Base-by-base conservation (phyloP, 129 eudicot genomes). In the Mikania micrantha region DNA sequence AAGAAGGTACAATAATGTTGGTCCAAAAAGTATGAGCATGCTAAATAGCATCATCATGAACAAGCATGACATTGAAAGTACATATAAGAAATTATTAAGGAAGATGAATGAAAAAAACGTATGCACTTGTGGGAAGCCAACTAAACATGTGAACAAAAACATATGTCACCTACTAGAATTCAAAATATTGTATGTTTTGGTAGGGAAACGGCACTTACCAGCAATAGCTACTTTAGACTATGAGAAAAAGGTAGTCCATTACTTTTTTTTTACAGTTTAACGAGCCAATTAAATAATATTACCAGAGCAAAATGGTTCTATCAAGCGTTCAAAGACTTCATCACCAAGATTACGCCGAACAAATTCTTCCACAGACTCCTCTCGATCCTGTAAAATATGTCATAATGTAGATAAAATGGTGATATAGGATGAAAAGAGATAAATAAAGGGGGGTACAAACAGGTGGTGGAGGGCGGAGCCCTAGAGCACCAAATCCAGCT, bases 271-370 rank as follows among this genome's bases (percentile, higher is more conserved):
- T 56, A 1, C 6, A 47, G 11, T 16, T n/a, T n/a, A 12, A 25
- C 1, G 25, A 7, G 12, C 61, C 20, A 0, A 12, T 5, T 10
- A 1, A 28, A 54, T 54, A 27, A 6, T 57, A 34, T 21, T 79
- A 91, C 97, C 97, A 32, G 98, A 91, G 81, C 98, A 91, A 71
- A 91, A 91, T 36, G 98, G 98, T 83, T 91, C 98, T 25, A 91
- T 91, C 76, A 91, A 70, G 69, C 98, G 98, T 69, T 91, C 98
- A 60, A 91, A 91, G 50, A 91, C 98, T 81, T 91, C 96, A 71
- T 74, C 85, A 5, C 98, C 98, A 44, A 88, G 95, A 74, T 91
- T 88, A 20, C 98, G 98, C 32, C 98, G 90, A 39, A 91, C 98
- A 84, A 91, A 91, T 73, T 85, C 95, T 74, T 91, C 98, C 77